Evolutionary conservation across 495 filamentous ascomycete species (phyloP).

Genomic region (Halenospora varia): DNA sequence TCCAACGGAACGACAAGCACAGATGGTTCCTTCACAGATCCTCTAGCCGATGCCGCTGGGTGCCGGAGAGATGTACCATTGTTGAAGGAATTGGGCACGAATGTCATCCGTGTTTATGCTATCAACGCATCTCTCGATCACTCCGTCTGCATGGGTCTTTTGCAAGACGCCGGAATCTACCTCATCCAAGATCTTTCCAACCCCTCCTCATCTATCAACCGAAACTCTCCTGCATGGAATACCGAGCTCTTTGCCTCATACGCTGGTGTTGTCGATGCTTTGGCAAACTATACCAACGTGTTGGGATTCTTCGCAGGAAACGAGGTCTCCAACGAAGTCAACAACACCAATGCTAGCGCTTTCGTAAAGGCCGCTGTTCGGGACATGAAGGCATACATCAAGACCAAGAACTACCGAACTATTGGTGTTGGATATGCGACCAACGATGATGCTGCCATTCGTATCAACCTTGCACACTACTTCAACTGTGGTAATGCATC

Average conservation of each 20-base stretch:
- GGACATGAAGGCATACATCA: constrained; percentile 92
- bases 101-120: constrained; percentile 90
- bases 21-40: constrained; percentile 50
- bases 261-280: constrained; percentile 74
- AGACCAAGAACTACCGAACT: constrained; percentile 64
- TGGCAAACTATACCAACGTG: constrained; percentile 77
- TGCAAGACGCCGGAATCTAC: constrained; percentile 88
- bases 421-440: constrained; percentile 95
- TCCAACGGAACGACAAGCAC: constrained; percentile 32
- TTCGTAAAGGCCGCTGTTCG: constrained; percentile 96
- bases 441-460: constrained; percentile 81
- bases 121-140: constrained; percentile 79
- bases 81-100: constrained; percentile 72
- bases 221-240: constrained; percentile 72
- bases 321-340: constrained; percentile 82
- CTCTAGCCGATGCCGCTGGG: constrained; percentile 62
- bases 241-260: constrained; percentile 73
- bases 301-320: constrained; percentile 98
- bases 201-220: constrained; percentile 78
- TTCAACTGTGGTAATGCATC: constrained; percentile 77
- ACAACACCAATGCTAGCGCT: constrained; percentile 80
- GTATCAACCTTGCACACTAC: constrained; percentile 74
- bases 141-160: constrained; percentile 74
- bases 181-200: constrained; percentile 85
- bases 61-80: constrained; percentile 85